phyloP scores from a whole-genome alignment of 768 basidiomycete species.

The Hygrocybe punicea region DNA sequence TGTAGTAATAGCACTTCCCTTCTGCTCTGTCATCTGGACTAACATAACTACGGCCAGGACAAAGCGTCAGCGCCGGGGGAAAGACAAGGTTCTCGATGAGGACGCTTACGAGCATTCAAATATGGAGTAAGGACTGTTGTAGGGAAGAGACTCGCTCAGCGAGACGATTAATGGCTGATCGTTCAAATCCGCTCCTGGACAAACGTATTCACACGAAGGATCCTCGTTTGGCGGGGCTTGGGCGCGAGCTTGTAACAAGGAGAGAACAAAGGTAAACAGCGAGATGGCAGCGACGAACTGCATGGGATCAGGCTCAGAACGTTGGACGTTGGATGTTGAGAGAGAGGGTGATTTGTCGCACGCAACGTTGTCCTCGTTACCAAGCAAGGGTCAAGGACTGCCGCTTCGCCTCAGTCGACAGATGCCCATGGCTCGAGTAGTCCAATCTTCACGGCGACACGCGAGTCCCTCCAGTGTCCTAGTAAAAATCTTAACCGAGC shows the following conservation, averaged over 20 bases:
- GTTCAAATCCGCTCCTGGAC: not conserved
- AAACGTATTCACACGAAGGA: not conserved
- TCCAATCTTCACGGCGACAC: too few species aligned
- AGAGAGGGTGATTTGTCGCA: too few species aligned
- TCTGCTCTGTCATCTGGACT: too few species aligned
- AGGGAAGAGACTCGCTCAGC: not conserved
- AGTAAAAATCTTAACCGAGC: too few species aligned
- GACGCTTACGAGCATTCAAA: slow-evolving; percentile 3
- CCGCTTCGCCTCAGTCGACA: too few species aligned
- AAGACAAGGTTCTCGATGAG: not conserved
- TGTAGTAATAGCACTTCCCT: slow-evolving; percentile 2
- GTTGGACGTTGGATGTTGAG: too few species aligned
- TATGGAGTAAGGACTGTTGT: slow-evolving; percentile 1
- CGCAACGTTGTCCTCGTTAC: too few species aligned
- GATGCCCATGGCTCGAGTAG: too few species aligned
- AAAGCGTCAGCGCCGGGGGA: not conserved
- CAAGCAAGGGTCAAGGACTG: too few species aligned
- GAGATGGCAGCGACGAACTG: not conserved
- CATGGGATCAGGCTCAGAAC: too few species aligned
- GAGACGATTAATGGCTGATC: not conserved
- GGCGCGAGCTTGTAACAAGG: not conserved
- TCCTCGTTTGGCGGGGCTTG: not conserved
- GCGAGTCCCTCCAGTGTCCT: too few species aligned
- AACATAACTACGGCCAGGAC: not conserved
- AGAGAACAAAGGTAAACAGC: not conserved